phyloP scores from a whole-genome alignment of 768 basidiomycete species.

The Gyrodon lividus region DNA sequence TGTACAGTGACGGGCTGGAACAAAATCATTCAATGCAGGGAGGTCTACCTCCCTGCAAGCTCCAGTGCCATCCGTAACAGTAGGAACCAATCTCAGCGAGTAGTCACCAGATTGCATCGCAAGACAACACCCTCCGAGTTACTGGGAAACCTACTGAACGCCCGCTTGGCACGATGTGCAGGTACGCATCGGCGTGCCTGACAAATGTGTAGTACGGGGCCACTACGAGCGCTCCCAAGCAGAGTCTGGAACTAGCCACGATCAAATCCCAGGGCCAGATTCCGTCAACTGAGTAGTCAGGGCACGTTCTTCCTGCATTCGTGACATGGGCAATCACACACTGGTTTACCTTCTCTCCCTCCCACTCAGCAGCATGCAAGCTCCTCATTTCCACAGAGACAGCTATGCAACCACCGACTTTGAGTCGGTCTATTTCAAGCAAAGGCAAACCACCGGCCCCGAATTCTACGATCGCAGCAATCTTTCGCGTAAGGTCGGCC shows the following conservation, averaged over 20 bases:
- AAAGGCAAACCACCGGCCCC: conserved; percentile 20
- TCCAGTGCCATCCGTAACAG: no score
- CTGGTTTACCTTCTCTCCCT: neutral
- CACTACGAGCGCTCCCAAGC: neutral
- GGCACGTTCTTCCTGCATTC: neutral
- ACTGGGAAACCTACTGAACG: no score
- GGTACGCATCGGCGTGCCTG: neutral
- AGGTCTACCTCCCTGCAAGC: no score
- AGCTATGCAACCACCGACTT: conserved; percentile 16
- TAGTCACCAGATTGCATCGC: no score
- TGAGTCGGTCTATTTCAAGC: conserved; percentile 21
- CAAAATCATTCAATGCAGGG: no score
- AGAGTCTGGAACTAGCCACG: neutral
- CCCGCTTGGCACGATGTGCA: no score
- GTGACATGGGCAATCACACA: neutral
- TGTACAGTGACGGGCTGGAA: no score
- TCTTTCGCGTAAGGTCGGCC: conserved; percentile 20
- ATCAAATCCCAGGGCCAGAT: conserved; percentile 6
- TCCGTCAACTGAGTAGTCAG: no score
- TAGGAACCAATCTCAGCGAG: no score
- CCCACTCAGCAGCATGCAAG: conserved; percentile 7
- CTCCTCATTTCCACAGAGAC: conserved; percentile 1
- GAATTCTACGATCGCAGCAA: conserved; percentile 31
- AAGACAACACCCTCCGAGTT: no score
- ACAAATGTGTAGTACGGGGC: no score